These are phyloP conservation scores for Macadamia integrifolia DNA, from an alignment of 164 flowering plant species.

Conservation along the genomic window DNA sequence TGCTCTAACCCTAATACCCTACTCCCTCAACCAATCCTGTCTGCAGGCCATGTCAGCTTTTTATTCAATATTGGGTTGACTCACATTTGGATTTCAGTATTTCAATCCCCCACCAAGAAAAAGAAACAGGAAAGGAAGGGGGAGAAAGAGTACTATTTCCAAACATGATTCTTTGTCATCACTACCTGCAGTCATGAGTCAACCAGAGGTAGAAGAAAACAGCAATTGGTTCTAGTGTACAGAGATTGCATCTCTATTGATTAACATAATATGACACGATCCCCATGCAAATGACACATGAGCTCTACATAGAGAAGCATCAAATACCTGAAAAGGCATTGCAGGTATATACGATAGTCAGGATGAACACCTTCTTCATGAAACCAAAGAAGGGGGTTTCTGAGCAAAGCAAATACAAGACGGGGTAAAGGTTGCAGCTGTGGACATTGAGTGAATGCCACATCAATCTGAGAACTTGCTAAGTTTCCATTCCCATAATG, in stretches of 20 bases:
- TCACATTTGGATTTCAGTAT: no score
- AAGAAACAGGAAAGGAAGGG: no score
- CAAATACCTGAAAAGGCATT: conserved; percentile 90
- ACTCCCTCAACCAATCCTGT: no score
- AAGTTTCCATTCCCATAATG: conserved; percentile 51
- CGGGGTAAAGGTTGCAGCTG: conserved; percentile 86
- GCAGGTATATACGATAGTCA: conserved; percentile 86
- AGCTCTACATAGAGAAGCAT: background rate
- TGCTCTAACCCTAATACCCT: no score
- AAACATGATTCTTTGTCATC: no score
- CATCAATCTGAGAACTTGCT: conserved; percentile 52
- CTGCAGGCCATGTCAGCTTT: no score
- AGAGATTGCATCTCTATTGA: background rate
- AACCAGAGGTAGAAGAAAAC: no score
- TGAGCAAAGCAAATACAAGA: conserved; percentile 81
- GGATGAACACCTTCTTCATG: conserved; percentile 99
- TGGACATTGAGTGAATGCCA: conserved; percentile 80
- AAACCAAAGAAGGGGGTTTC: conserved; percentile 86
- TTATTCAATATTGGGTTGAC: no score
- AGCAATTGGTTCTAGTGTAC: no score
- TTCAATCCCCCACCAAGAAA: no score
- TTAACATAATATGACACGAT: background rate
- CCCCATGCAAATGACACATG: background rate
- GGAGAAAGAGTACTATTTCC: no score
- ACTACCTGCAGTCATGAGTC: no score